Conservation (phyloP, 176 grass and related monocot genomes). For the Chrysopogon serrulatus region DNA sequence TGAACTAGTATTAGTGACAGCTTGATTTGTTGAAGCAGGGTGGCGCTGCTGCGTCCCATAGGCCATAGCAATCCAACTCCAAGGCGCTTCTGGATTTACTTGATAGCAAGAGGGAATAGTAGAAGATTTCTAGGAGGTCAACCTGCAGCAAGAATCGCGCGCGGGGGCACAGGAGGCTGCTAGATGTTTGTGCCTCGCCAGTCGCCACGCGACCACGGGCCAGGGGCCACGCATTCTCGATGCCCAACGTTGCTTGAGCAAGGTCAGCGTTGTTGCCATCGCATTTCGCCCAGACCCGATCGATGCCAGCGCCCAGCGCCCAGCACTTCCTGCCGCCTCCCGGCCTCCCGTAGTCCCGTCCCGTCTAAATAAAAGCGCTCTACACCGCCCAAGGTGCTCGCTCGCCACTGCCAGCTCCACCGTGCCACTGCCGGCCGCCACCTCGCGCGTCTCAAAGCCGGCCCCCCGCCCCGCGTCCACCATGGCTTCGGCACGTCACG, state of each 20-base stretch:
- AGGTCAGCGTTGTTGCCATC: constrained; percentile 1
- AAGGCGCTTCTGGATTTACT: not conserved
- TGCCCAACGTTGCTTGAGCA: not conserved
- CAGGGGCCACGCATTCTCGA: not conserved
- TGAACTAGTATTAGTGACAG: not conserved
- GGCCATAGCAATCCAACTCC: not conserved
- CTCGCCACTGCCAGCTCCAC: not conserved
- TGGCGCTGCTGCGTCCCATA: too few species aligned
- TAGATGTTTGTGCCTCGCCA: constrained; percentile 12
- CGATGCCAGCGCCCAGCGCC: not conserved
- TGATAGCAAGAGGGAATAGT: not conserved
- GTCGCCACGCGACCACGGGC: too few species aligned
- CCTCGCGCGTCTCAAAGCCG: not conserved
- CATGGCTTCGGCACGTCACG: not conserved
- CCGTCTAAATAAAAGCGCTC: constrained; percentile 15
- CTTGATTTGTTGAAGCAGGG: not conserved
- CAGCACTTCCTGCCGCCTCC: too few species aligned
- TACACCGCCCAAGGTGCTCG: not conserved
- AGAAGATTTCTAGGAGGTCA: constrained; percentile 30
- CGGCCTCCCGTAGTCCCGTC: not conserved
- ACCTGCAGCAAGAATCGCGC: constrained; percentile 22
- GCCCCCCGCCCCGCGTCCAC: not conserved
- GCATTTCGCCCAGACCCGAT: not conserved
- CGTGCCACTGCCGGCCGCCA: not conserved
- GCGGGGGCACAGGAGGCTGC: not conserved